Percentiles rank a stretch among this genome's conserved stretches.
phyloP scores from a whole-genome alignment of 1,139 yeast species.

The Debaryomyces psychrophilus region DNA sequence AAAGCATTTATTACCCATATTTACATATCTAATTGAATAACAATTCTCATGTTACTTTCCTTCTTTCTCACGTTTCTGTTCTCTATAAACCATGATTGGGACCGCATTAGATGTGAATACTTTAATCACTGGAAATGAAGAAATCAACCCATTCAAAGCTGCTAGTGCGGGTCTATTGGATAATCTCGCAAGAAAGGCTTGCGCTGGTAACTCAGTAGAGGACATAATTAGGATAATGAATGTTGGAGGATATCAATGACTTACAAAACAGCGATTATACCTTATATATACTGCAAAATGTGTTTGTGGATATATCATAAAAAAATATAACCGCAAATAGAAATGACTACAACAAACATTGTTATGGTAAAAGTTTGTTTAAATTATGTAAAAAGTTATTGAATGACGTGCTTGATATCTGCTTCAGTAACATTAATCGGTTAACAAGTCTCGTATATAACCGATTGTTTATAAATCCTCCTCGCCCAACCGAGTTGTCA shows the following conservation, averaged over 20 bases:
- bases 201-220: conserved; percentile 43
- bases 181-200: conserved; percentile 45
- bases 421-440: conserved; percentile 3
- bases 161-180: conserved; percentile 60
- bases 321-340: not conserved
- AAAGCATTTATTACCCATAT: conserved; percentile 5
- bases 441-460: conserved; percentile 2
- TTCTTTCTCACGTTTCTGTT: conserved; percentile 22
- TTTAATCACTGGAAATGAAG: conserved; percentile 62
- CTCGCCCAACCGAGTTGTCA: not conserved
- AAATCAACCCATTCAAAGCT: conserved; percentile 59
- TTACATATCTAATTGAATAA: conserved; percentile 4
- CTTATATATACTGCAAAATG: not conserved
- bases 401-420: conserved; percentile 2
- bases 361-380: conserved; percentile 5
- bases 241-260: not conserved
- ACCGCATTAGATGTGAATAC: conserved; percentile 61
- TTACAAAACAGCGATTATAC: not conserved
- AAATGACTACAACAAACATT: not conserved
- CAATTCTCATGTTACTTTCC: conserved; percentile 2
- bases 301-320: conserved; percentile 2
- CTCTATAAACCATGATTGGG: conserved; percentile 50
- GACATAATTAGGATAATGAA: conserved; percentile 6
- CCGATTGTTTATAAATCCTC: not conserved
- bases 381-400: conserved; percentile 5